Evolutionary conservation across 495 filamentous ascomycete genomes (phyloP).

Genomic region (Hyaloscypha hepaticicola): DNA sequence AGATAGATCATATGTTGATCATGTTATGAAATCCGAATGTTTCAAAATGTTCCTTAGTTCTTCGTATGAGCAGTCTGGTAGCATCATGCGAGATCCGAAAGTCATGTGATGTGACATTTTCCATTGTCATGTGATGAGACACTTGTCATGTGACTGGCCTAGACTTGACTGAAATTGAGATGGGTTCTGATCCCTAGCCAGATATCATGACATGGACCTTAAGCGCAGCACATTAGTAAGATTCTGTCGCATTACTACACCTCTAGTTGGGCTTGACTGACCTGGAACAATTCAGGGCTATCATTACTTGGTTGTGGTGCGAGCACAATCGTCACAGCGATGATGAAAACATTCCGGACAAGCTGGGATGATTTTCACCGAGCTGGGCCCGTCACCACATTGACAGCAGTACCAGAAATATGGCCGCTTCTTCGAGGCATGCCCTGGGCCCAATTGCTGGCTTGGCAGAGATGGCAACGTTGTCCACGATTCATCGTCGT

Average conservation of each 20-base stretch:
- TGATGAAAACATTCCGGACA: conserved; percentile 5
- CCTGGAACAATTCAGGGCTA: neutral
- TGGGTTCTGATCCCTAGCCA: neutral
- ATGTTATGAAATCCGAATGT: neutral
- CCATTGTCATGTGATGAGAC: no score
- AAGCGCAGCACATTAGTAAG: neutral
- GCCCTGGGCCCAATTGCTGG: neutral
- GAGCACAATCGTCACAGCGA: neutral
- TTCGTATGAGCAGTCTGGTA: neutral
- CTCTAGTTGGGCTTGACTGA: neutral
- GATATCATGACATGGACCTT: neutral
- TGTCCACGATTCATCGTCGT: neutral
- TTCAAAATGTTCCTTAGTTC: neutral
- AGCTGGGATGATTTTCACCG: neutral
- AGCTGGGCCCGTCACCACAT: neutral
- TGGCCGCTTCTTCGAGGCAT: neutral
- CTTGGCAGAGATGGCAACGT: neutral
- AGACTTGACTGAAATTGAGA: neutral
- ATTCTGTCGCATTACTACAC: neutral
- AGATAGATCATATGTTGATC: neutral
- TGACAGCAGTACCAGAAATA: conserved; percentile 7
- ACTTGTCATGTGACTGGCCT: no score
- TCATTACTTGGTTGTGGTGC: neutral
- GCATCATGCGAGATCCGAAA: neutral
- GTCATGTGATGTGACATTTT: no score